Percentiles rank a stretch among this genome's conserved stretches.
Evolutionary conservation across 2,329 filamentous ascomycete species (phyloP).

Genomic region (Clonostachys byssicola): DNA sequence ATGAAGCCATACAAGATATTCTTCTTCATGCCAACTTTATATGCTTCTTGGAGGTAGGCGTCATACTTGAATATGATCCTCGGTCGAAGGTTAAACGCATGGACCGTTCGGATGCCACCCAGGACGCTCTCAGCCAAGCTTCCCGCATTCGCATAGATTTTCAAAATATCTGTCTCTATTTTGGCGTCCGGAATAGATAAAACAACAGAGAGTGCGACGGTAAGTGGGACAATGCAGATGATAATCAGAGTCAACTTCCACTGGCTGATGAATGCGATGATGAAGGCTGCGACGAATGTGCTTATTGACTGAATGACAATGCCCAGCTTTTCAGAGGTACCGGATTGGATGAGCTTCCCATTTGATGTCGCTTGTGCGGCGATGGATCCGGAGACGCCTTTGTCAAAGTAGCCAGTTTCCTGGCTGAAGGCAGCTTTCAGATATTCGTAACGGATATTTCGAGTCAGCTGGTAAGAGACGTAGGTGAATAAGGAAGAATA

Average conservation of each 20-base stretch:
- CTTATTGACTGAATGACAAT: not conserved
- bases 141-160: not conserved
- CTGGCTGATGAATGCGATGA: constrained; percentile 4
- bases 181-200: not conserved
- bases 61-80: not conserved
- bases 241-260: constrained; percentile 2
- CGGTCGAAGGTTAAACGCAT: not conserved
- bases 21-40: constrained; percentile 21
- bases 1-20: constrained; percentile 13
- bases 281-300: constrained; percentile 3
- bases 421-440: constrained; percentile 29
- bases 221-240: not conserved
- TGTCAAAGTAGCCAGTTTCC: constrained; percentile 26
- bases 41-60: not conserved
- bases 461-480: constrained; percentile 34
- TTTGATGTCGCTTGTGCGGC: constrained; percentile 4
- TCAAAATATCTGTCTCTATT: not conserved
- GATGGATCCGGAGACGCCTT: constrained; percentile 12
- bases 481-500: constrained; percentile 26
- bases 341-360: constrained; percentile 3
- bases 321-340: constrained; percentile 3
- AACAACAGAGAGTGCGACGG: not conserved
- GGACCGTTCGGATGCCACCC: not conserved
- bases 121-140: not conserved
- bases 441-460: constrained; percentile 30